Base-by-base conservation (phyloP, 208 protist species). In the Crithidia bombi region DNA sequence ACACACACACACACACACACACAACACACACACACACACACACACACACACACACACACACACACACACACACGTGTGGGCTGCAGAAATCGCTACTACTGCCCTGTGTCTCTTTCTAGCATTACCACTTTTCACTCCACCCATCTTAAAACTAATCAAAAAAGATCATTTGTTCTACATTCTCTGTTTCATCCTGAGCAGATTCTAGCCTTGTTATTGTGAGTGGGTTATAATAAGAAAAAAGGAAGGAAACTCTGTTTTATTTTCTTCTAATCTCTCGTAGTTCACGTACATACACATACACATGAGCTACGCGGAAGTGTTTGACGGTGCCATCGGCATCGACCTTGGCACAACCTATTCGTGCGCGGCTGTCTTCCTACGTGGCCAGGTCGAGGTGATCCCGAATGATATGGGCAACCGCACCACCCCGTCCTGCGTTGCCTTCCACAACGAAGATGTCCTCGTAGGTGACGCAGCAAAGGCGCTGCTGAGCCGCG, bases 371-470 rank as follows among this genome's bases (percentile, higher is more conserved):
- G 96, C 95, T 41, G 96, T 99, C 19, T 98, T 85, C 49, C 74
- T 83, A 28, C 58, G 79, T 49, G 77, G 79, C 50, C 75, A 80
- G 55, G 83, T 79, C 12, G 78, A 99, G 86, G 99, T 99, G 71
- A 99, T 99, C 54, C 87, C 98, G n/a, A 99, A 99, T 78, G 98
- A 99, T 64, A 96, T 98, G 86, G 99, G 99, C 78, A 99, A 99
- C 85, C 92, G 98, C 63, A 99, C 98, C 32, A 99, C 99, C 15
- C 98, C 99, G 21, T 99, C 98, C 7, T 98, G 92, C 52, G 98
- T 99, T 26, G 98, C 98, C 17, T 99, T 99, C 86, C 98, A 96
- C 58, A 96, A 98, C 57, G 66, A 67, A 23, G 98, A 99, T 58
- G 75, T 95, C 14, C 87, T 99, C 12, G 91, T 99, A 64, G 98